These are phyloP conservation scores for Fragaria vesca DNA, from an alignment of 306 rosid genomes.

Conservation along the genomic window DNA sequence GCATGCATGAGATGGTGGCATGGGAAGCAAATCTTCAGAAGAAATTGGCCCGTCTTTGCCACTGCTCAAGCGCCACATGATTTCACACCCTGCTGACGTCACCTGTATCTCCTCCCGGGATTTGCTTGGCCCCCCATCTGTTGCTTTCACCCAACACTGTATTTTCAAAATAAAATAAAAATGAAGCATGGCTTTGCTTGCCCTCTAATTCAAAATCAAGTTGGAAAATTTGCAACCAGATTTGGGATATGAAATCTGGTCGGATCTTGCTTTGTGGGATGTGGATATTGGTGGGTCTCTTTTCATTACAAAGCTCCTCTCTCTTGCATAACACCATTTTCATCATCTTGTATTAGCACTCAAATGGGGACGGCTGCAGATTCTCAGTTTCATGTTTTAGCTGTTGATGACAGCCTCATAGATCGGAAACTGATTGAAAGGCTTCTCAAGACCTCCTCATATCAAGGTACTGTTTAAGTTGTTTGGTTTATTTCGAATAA, in stretches of 20 bases:
- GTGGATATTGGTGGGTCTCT: constrained; percentile 63
- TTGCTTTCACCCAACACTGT: constrained; percentile 32
- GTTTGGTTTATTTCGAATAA: neutral
- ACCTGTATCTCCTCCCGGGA: constrained; percentile 79
- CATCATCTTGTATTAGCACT: neutral
- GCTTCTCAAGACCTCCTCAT: constrained; percentile 81
- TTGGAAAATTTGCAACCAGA: constrained; percentile 72
- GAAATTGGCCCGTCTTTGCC: constrained; percentile 71
- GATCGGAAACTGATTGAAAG: constrained; percentile 83
- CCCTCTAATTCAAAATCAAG: constrained; percentile 68
- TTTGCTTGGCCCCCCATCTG: constrained; percentile 49
- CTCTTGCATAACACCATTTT: neutral
- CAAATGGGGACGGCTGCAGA: constrained; percentile 78
- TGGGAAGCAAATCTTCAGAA: constrained; percentile 89
- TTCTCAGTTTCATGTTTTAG: constrained; percentile 85
- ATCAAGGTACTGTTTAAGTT: constrained; percentile 52
- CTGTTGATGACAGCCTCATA: constrained; percentile 86
- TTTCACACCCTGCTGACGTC: constrained; percentile 80
- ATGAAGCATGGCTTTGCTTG: constrained; percentile 48
- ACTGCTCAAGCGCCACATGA: constrained; percentile 65
- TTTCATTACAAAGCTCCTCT: constrained; percentile 46
- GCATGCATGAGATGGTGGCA: constrained; percentile 36
- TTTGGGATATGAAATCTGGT: constrained; percentile 92
- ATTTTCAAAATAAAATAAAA: neutral
- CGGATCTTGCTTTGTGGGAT: constrained; percentile 95